These are phyloP conservation scores for Hypoxylon fragiforme DNA, from an alignment of 495 filamentous ascomycete genomes.

Conservation along the genomic window DNA sequence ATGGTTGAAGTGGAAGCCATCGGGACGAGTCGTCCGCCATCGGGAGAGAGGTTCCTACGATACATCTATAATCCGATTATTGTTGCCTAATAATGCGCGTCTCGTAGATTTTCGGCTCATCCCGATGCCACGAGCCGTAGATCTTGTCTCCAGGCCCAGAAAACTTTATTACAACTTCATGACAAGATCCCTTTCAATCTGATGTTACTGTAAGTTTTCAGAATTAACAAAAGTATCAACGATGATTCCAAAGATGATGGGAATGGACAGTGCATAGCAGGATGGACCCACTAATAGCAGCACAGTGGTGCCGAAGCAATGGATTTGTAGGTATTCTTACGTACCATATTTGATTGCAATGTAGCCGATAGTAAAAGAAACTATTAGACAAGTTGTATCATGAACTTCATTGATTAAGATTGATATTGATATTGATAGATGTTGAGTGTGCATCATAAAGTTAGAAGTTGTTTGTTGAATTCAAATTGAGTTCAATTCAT, in stretches of 20 bases:
- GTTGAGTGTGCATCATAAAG: too few species aligned
- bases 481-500: too few species aligned
- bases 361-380: too few species aligned
- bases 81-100: slow-evolving; percentile 1
- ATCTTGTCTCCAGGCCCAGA: slow-evolving; percentile 15
- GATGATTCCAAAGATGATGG: slow-evolving; percentile 1
- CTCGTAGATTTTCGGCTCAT: slow-evolving; percentile 12
- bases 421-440: too few species aligned
- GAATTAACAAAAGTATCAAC: not conserved
- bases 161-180: slow-evolving; percentile 27
- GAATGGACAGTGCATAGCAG: too few species aligned
- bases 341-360: too few species aligned
- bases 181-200: not conserved
- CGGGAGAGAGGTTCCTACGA: slow-evolving; percentile 20
- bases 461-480: too few species aligned
- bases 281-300: too few species aligned
- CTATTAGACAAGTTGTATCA: too few species aligned
- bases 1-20: slow-evolving; percentile 12
- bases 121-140: slow-evolving; percentile 21
- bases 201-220: not conserved
- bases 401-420: too few species aligned
- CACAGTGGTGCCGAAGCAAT: too few species aligned
- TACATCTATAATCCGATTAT: slow-evolving; percentile 1
- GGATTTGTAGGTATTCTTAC: too few species aligned
- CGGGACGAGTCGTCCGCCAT: slow-evolving; percentile 13